Base-by-base conservation (phyloP, 164 flowering plant species). In the Annona cherimola region DNA sequence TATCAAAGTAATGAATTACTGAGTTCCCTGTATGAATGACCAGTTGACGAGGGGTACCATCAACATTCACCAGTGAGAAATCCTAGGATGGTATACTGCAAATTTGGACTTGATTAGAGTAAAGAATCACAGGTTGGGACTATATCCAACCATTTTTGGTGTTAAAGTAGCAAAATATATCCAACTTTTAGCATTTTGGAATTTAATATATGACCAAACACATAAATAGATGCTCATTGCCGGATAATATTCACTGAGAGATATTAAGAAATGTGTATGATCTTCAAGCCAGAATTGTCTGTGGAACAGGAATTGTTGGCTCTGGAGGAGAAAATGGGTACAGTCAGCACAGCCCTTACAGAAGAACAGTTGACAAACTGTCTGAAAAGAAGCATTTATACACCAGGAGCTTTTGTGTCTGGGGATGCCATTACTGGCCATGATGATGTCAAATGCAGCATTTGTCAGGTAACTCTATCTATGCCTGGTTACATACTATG, bases 321-420 rank as follows among this genome's bases (percentile, higher is more conserved):
- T 75, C 85, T 96, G 45, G 99, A 89, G 78, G 99, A 96, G 78
- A 83, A 85, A 74, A 96, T 96, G 93, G 99, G 99, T 71, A 85
- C 83, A n/a, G 99, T 96, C 57, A 90, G 96, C 84, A 96, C 96
- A 62, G 98, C 95, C 9, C 84, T 96, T 39, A 69, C 97, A 2
- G 94, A 89, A 68, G 97, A 93, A 74, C 86, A 84, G 70, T 44
- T 96, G 62, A 78, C 83, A 5, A 84, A 86, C 46, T 90, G 97
- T 77, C 81, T 93, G 14, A 79, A 66, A 75, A 85, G 72, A 76
- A 82, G 82, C 83, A 76, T 71, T 71, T 89, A 84, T 79, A 70
- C 78, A 64, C 61, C 71, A 14, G 20, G 72, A 20, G 45, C 79
- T 72, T 42, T 68, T 4, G 76, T 81, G 6, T 55, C 75, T 66